Conservation (phyloP, 495 filamentous ascomycete genomes). For the Xylaria curta region DNA sequence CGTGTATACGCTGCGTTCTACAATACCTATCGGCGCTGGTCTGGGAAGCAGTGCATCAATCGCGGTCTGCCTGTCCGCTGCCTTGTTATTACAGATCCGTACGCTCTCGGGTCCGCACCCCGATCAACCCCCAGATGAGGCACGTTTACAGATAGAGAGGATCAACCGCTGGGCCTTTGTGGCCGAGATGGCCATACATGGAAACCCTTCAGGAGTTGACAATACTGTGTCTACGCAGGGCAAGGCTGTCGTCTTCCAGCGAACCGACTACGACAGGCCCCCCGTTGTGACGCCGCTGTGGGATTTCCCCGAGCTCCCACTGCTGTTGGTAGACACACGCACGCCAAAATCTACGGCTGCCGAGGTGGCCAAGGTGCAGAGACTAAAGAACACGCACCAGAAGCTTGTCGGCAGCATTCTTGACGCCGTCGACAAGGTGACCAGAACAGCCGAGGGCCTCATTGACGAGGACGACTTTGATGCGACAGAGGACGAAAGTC, state of each 20-base stretch:
- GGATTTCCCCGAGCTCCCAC: constrained; percentile 87
- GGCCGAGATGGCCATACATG: constrained; percentile 94
- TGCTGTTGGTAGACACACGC: constrained; percentile 86
- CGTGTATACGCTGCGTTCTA: constrained; percentile 90
- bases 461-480: constrained; percentile 71
- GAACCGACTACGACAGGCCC: constrained; percentile 76
- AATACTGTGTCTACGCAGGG: constrained; percentile 95
- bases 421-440: constrained; percentile 82
- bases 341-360: constrained; percentile 79
- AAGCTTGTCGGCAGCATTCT: constrained; percentile 78
- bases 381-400: constrained; percentile 71
- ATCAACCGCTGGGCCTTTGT: constrained; percentile 99
- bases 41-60: constrained; percentile 93
- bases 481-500: constrained; percentile 58
- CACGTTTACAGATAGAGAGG: constrained; percentile 82
- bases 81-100: constrained; percentile 85
- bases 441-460: constrained; percentile 71
- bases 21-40: constrained; percentile 90
- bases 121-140: constrained; percentile 83
- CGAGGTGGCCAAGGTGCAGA: constrained; percentile 86
- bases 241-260: constrained; percentile 89
- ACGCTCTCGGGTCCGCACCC: constrained; percentile 86
- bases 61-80: constrained; percentile 84
- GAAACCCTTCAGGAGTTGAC: constrained; percentile 94
- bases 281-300: constrained; percentile 77